Conservation (phyloP, 306 rosid genomes). For the Fagus crenata region DNA sequence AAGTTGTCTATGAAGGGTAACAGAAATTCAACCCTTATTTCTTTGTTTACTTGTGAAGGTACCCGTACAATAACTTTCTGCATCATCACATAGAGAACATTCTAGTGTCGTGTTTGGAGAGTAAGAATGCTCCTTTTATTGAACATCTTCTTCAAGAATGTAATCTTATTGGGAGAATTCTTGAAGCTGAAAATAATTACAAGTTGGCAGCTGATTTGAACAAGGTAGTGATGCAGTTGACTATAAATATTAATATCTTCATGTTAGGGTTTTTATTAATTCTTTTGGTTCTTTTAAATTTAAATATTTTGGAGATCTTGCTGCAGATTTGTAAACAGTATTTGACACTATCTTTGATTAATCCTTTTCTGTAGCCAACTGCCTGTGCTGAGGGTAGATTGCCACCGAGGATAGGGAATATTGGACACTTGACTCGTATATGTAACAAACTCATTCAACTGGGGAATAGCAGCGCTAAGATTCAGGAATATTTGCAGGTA, state of each 20-base stretch:
- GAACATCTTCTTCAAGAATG: conserved; percentile 78
- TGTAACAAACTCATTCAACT: conserved; percentile 84
- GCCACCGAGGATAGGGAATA: conserved; percentile 78
- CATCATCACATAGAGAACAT: conserved; percentile 92
- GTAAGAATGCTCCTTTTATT: conserved; percentile 72
- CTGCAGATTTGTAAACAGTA: background rate
- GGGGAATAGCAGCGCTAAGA: conserved; percentile 60
- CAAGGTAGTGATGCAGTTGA: conserved; percentile 50
- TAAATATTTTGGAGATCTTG: conserved; percentile 18
- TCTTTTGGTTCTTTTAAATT: conserved; percentile 1
- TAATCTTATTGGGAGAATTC: conserved; percentile 73
- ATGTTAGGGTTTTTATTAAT: background rate
- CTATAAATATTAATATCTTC: conserved; percentile 4
- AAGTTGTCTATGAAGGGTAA: conserved; percentile 19
- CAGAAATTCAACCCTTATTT: conserved; percentile 33
- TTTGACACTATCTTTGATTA: conserved; percentile 25
- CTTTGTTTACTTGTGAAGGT: conserved; percentile 52
- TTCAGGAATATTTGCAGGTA: conserved; percentile 79
- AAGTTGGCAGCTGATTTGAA: conserved; percentile 53
- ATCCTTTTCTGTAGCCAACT: conserved; percentile 71
- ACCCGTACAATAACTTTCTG: conserved; percentile 92
- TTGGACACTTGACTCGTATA: conserved; percentile 92
- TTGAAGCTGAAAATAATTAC: conserved; percentile 69
- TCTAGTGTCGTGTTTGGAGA: conserved; percentile 78
- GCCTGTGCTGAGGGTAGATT: conserved; percentile 66